phyloP scores from a whole-genome alignment of 2,329 filamentous ascomycete species.

The Alternaria longipes region DNA sequence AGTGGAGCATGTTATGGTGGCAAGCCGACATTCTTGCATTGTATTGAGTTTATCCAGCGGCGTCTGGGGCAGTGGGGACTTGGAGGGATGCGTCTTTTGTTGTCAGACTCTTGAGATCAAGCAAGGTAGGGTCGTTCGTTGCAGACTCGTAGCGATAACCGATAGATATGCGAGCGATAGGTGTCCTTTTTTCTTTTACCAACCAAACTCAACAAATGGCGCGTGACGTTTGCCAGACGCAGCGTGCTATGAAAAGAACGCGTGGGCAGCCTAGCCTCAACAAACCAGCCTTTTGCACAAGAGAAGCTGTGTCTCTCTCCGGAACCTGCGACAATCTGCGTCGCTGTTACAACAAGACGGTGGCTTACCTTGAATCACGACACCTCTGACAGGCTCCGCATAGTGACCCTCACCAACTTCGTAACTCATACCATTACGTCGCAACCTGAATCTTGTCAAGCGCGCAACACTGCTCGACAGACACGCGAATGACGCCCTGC shows the following conservation, averaged over 20 bases:
- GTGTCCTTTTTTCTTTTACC: not conserved
- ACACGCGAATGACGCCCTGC: not conserved
- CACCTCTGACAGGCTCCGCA: not conserved
- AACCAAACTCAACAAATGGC: not conserved
- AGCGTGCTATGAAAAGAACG: too few species aligned
- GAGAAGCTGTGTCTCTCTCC: not conserved
- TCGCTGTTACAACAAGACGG: not conserved
- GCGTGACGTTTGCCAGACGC: not conserved
- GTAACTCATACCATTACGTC: not conserved
- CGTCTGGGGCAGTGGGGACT: constrained; percentile 14
- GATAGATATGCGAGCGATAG: not conserved
- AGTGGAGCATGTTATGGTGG: constrained; percentile 11
- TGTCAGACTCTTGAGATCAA: not conserved
- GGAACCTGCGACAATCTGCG: not conserved
- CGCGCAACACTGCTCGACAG: not conserved
- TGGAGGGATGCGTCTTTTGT: constrained; percentile 16
- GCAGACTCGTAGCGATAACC: not conserved
- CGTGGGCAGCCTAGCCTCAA: not conserved
- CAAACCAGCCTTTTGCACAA: not conserved
- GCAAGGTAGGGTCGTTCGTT: not conserved
- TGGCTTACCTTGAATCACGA: not conserved
- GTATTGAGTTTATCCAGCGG: constrained; percentile 15
- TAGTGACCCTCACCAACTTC: not conserved
- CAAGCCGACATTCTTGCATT: constrained; percentile 7
- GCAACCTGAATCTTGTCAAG: not conserved